Base-by-base conservation (phyloP, 1,139 yeast genomes). In the Magnusiomyces clavatus region DNA sequence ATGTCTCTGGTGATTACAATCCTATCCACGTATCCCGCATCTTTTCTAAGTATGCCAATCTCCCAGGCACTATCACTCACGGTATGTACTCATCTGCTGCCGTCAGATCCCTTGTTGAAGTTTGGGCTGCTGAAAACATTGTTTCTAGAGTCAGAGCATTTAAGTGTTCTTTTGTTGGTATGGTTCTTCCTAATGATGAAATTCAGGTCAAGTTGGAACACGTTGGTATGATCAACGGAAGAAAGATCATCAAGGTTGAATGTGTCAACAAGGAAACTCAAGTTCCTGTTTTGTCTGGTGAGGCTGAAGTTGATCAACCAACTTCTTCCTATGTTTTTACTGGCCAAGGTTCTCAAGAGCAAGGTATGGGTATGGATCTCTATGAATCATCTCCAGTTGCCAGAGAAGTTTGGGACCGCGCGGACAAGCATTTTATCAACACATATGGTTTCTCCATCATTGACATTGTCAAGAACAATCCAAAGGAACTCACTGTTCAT, bases 301-400 rank as follows among this genome's bases (percentile, higher is more conserved):
- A 89, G 74, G 99, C 48, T 52, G 98, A 92, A 75, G 90, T 94
- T 65, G 97, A 92, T 64, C 98, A 92, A 74, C 98, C 99, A 49
- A 85, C 84, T 54, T 87, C 98, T 48, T 85, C 98, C 17, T 92
- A 86, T 69, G 96, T 92, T 55, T 92, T 94, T 75, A 92, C 99
- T 61, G 99, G 98, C 69, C 99, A 92, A 78, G 99, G 99, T 69
- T 90, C 98, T 56, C 98, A 92, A 75, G 98, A 94, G 72, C 98
- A 94, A 77, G 97, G 97, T 69, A 92, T 92, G 99, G 98, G 99
- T 77, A 92, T 92, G 99, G 98, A 94, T 72, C 79, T 92, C 68
- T 92, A 92, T 72, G 83, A 82, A 59, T 78, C 88, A 49, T 86
- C 96, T 51, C 88, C 81, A 43, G 97, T 94, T 69, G 98, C 99